A percentile compares a stretch with the other conserved stretches of the same genome.
These are phyloP conservation scores for Daldinia grandis DNA, from an alignment of 495 filamentous ascomycete genomes.

Conservation along the genomic window DNA sequence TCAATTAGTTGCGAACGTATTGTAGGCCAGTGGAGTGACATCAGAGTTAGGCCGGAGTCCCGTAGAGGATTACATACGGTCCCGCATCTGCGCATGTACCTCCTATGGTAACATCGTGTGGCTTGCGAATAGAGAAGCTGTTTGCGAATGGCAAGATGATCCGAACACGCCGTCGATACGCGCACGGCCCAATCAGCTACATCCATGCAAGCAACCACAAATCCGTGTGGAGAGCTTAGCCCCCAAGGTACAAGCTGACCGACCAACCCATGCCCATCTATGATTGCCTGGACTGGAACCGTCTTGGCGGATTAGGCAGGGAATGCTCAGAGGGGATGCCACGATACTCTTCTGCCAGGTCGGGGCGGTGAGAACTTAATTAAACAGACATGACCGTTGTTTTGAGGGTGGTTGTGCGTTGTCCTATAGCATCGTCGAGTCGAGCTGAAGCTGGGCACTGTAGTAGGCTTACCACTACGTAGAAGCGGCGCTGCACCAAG, in stretches of 20 bases:
- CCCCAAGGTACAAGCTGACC: constrained; percentile 28
- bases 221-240: constrained; percentile 11
- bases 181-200: constrained; percentile 3
- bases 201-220: constrained; percentile 12
- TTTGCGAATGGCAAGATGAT: constrained; percentile 40
- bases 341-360: constrained; percentile 7
- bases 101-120: constrained; percentile 37
- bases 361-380: constrained; percentile 18
- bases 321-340: constrained; percentile 9
- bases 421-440: background rate
- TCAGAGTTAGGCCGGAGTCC: constrained; percentile 12
- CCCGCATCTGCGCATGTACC: constrained; percentile 2
- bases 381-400: constrained; percentile 2
- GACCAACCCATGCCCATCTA: constrained; percentile 16
- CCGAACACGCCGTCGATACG: constrained; percentile 16
- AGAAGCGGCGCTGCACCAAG: background rate
- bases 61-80: constrained; percentile 5
- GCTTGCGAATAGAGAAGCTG: constrained; percentile 39
- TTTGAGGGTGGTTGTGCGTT: background rate
- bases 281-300: constrained; percentile 4
- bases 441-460: background rate
- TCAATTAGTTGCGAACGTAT: background rate
- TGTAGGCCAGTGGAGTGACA: constrained; percentile 19
- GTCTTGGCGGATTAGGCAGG: background rate
- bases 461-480: background rate